A percentile compares a stretch with the other conserved stretches of the same genome.
Evolutionary conservation across 2,329 filamentous ascomycete species (phyloP).

Genomic region (Conoideocrella luteorostrata): DNA sequence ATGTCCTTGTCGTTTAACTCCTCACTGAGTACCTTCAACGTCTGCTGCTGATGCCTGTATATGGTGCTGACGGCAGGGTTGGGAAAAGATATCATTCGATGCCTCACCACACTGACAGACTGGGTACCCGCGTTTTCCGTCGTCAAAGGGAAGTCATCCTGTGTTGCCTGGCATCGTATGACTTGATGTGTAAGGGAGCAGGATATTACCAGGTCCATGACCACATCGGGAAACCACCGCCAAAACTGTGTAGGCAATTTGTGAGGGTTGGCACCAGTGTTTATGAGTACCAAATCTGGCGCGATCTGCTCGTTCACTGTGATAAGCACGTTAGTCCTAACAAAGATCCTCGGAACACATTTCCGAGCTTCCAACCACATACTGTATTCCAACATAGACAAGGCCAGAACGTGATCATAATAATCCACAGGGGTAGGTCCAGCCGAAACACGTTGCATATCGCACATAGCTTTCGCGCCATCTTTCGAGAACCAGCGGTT

Average conservation of each 20-base stretch:
- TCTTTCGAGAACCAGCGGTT: too few relatives aligned
- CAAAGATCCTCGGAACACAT: too few relatives aligned
- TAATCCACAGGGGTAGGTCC: too few relatives aligned
- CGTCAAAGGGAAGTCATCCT: background rate
- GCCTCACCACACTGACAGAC: background rate
- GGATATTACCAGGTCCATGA: slow-evolving; percentile 8
- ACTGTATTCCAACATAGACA: slow-evolving; percentile 10
- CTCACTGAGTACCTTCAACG: slow-evolving; percentile 5
- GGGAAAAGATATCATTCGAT: slow-evolving; percentile 4
- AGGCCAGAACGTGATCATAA: slow-evolving; percentile 4
- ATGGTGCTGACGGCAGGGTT: slow-evolving; percentile 8
- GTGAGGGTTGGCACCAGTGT: slow-evolving; percentile 9
- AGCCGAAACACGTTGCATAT: too few relatives aligned
- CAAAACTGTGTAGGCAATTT: slow-evolving; percentile 3
- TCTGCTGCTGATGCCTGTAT: slow-evolving; percentile 8
- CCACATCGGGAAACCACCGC: slow-evolving; percentile 10
- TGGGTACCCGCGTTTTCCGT: background rate
- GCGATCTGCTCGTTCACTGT: slow-evolving; percentile 3
- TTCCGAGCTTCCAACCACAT: too few relatives aligned
- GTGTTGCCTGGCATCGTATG: slow-evolving; percentile 3
- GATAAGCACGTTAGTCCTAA: too few relatives aligned
- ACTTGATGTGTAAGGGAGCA: slow-evolving; percentile 9
- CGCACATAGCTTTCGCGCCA: too few relatives aligned
- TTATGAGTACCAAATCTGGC: slow-evolving; percentile 11
- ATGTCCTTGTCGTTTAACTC: slow-evolving; percentile 7